Conservation (phyloP, 495 filamentous ascomycete genomes). For the Mytilinidion resinicola region DNA sequence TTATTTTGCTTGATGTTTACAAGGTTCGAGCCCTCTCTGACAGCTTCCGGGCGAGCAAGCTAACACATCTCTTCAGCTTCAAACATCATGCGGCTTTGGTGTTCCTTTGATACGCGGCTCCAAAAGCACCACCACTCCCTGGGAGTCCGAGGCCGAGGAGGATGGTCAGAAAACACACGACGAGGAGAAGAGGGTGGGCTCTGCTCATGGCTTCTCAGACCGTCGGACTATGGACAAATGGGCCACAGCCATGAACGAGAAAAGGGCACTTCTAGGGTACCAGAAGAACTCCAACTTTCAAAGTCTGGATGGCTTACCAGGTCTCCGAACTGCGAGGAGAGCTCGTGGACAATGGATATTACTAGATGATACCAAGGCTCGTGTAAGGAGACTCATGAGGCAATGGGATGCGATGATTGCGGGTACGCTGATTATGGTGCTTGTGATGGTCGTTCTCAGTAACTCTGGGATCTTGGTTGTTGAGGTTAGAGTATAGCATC, state of each 20-base stretch:
- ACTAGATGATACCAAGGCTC: slow-evolving; percentile 28
- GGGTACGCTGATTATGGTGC: slow-evolving; percentile 34
- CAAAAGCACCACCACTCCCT: background rate
- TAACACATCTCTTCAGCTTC: slow-evolving; percentile 37
- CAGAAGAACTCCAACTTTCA: slow-evolving; percentile 29
- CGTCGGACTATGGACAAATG: slow-evolving; percentile 44
- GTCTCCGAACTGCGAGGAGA: slow-evolving; percentile 41
- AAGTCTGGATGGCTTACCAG: slow-evolving; percentile 24
- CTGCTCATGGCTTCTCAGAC: slow-evolving; percentile 34
- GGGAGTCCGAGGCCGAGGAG: slow-evolving; percentile 25
- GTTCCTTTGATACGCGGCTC: slow-evolving; percentile 40
- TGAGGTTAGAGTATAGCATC: slow-evolving; percentile 1
- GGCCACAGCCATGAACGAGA: slow-evolving; percentile 37
- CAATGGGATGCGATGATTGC: slow-evolving; percentile 35
- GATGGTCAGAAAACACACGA: slow-evolving; percentile 12
- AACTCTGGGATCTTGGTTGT: slow-evolving; percentile 3
- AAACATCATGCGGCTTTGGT: slow-evolving; percentile 54
- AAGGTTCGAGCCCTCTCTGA: slow-evolving; percentile 43
- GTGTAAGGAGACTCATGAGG: slow-evolving; percentile 28
- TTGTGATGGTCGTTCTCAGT: slow-evolving; percentile 21
- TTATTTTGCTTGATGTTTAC: slow-evolving; percentile 60
- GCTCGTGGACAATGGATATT: slow-evolving; percentile 35
- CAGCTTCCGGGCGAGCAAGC: background rate
- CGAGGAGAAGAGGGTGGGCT: background rate
- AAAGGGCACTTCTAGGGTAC: slow-evolving; percentile 41